Evolutionary conservation across 2,329 filamentous ascomycete genomes (phyloP), one percentile per base, ranked within the genome.

Genomic region (Thielaviopsis musarum): DNA sequence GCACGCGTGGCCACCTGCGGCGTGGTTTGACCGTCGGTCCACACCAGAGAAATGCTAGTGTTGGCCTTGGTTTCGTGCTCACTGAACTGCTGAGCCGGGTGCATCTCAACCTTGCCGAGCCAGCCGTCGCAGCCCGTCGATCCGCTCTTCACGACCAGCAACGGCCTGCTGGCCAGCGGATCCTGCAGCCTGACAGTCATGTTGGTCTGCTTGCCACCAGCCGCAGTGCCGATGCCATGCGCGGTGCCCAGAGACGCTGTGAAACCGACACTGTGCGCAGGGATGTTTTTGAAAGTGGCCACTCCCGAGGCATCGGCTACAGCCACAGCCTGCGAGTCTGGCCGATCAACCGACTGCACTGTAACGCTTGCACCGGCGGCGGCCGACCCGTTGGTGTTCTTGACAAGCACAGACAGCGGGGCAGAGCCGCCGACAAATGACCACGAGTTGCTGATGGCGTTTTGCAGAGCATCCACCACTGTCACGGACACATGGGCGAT

Each of bases 401-500:
- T 54, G 26, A 61, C 57, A 17, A 54, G 12, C 12, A 61, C 54
- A 12, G 28, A 22, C 48, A 61, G 48, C 22, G 19, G 6, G 7
- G 12, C n/a, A 6, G 57, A 56, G 2, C 54, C 57, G 10, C 55
- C 22, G n/a, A 58, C 60, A 54, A 59, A 61, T 21, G 56, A 56
- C 54, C 57, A 61, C 5, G 60, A 49, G 26, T 54, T 59, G 24
- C 52, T 56, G 22, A 61, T 51, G 19, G 52, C 26, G 17, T 59
- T 61, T 34, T 59, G 52, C 12, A 53, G 21, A 13, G 19, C 9
- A 41, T 61, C 60, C 3, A 22, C 52, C 5, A 61, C 60, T 24
- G 58, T 38, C 17, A 61, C 56, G 13, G 60, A 30, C 17, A 61
- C 60, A 17, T 61, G 57, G 7, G 60, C 48, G 17, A 55, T 52